Evolutionary conservation across 192 early-diverging fungal species (phyloP), one percentile per base, ranked within the genome.

Genomic region (Rhizophagus clarus): DNA sequence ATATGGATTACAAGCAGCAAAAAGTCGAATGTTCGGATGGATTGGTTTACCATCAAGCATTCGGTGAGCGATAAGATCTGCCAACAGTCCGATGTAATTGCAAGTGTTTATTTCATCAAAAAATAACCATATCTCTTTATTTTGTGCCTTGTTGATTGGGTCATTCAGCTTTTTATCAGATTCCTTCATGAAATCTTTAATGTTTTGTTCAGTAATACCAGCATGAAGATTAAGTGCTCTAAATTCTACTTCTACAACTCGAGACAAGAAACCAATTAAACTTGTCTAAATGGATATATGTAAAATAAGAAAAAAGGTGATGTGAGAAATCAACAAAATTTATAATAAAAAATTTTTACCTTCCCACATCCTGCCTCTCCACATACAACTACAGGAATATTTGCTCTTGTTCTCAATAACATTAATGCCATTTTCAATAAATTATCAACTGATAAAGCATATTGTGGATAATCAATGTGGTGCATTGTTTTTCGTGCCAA

Each of bases 1-100:
- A 49, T 79, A 79, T 42, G 78, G 78, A 79, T 79, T 79, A 56
- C 78, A 79, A 4, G 78, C 78, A 8, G 78, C 78, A 68, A 79
- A 72, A 12, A 79, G n/a, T 22, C 78, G 32, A 51, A 79, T 79
- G 74, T 75, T 79, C 1, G 61, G 28, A 49, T 74, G 69, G 45
- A 79, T 73, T 29, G 22, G 45, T 49, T 69, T 68, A 9, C 78
- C 78, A 22, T 77, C 4, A 22, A 79, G 26, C 28, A 68, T 32
- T 31, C 78, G 24, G n/a, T 79, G 68, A 31, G 68, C 45, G 9
- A 79, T 79, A 26, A 79, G 34, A 24, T 68, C 66, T 15, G 78
- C 51, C 1, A 79, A 42, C 17, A 79, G 20, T 47, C 78, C 68
- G 15, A 74, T 79, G 7, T 79, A 28, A 14, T 69, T 69, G 29